phyloP scores from a whole-genome alignment of 192 early-diverging fungal genomes.

The Coemansia sp. region DNA sequence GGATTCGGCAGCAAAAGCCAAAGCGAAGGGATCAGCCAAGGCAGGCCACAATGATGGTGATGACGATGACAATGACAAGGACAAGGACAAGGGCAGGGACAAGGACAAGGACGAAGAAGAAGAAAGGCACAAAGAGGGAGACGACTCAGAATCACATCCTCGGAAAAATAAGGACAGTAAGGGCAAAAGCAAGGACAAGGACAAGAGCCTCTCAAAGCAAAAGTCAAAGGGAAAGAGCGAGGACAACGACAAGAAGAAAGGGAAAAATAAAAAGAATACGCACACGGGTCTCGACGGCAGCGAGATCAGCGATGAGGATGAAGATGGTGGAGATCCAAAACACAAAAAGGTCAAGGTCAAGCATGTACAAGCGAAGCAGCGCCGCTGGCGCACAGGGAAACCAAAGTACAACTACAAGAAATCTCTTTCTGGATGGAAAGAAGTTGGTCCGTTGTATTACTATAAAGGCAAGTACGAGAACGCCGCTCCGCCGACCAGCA shows the following conservation, averaged over 20 bases:
- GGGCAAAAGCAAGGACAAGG: slow-evolving; percentile 6
- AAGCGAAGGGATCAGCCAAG: slow-evolving; percentile 8
- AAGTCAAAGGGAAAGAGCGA: slow-evolving; percentile 11
- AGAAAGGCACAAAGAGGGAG: not conserved
- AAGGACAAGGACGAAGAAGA: not conserved
- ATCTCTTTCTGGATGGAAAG: slow-evolving; percentile 47
- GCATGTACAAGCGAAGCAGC: slow-evolving; percentile 45
- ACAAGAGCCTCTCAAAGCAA: slow-evolving; percentile 1
- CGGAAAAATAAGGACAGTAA: slow-evolving; percentile 4
- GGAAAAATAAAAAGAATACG: slow-evolving; percentile 38
- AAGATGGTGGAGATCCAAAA: slow-evolving; percentile 11
- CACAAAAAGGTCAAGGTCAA: slow-evolving; percentile 39
- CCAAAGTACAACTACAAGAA: slow-evolving; percentile 49
- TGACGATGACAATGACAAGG: slow-evolving; percentile 6
- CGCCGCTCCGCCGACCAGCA: slow-evolving; percentile 7
- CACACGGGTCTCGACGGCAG: slow-evolving; percentile 52
- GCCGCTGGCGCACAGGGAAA: slow-evolving; percentile 48
- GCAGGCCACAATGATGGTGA: slow-evolving; percentile 13
- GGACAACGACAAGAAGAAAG: slow-evolving; percentile 4
- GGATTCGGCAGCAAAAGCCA: slow-evolving; percentile 3
- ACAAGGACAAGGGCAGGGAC: not conserved
- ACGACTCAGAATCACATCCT: not conserved
- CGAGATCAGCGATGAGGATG: slow-evolving; percentile 38
- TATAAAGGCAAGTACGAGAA: slow-evolving; percentile 51
- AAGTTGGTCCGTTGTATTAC: slow-evolving; percentile 49